These are phyloP conservation scores for Plasmodium inui DNA, from an alignment of 169 alveolate genomes.

Conservation along the genomic window DNA sequence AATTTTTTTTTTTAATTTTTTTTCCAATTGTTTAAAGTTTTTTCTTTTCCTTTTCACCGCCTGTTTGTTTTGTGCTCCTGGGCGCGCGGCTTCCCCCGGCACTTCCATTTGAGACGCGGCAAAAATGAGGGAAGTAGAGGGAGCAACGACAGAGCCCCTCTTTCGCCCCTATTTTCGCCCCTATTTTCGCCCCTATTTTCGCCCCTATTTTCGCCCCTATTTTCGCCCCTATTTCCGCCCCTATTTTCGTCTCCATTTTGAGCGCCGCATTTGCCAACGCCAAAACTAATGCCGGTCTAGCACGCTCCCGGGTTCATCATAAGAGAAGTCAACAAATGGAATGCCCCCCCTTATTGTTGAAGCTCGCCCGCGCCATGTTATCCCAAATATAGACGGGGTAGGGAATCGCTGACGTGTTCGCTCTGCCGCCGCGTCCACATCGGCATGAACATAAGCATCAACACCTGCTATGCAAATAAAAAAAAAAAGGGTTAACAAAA, in stretches of 20 bases:
- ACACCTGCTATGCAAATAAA: not conserved
- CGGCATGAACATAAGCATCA: not conserved
- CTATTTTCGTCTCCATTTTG: not conserved
- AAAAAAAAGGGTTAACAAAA: not conserved
- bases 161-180: too few relatives aligned
- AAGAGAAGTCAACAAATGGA: not conserved
- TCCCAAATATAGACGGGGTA: not conserved
- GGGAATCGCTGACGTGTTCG: not conserved
- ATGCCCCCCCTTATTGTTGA: not conserved
- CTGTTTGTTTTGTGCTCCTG: not conserved
- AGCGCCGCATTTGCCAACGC: not conserved
- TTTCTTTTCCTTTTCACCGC: not conserved
- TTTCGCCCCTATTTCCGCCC: too few relatives aligned
- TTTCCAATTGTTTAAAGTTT: not conserved
- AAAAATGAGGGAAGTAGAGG: too few relatives aligned
- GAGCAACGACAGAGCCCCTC: too few relatives aligned
- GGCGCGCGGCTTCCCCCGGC: not conserved
- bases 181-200: too few relatives aligned
- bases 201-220: too few relatives aligned
- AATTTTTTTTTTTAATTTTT: not conserved
- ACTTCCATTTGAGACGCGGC: not conserved
- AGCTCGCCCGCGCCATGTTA: not conserved
- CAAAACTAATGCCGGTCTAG: not conserved
- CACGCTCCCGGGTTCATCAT: not conserved
- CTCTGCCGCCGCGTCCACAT: not conserved